Evolutionary conservation across 345 rosid species (phyloP).

Genomic region (Gossypium sturtianum): DNA sequence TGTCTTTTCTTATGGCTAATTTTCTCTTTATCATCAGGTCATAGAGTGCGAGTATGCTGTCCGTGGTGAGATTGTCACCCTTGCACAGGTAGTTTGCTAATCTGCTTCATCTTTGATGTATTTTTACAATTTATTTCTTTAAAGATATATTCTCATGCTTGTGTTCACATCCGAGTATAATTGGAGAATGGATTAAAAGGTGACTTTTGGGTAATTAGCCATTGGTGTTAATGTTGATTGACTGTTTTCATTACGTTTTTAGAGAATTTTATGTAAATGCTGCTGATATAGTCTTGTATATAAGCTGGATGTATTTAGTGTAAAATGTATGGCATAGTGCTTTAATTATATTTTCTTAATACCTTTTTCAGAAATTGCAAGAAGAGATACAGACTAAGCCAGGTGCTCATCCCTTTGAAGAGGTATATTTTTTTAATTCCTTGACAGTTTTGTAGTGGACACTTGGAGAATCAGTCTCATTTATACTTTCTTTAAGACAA

Average conservation of each 20-base stretch:
- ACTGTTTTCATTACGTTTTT: neutral
- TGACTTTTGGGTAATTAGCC: neutral
- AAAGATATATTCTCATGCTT: neutral
- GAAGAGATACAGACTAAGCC: conserved; percentile 67
- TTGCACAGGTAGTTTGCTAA: conserved; percentile 65
- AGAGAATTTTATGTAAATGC: neutral
- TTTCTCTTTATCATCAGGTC: conserved; percentile 39
- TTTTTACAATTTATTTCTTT: neutral
- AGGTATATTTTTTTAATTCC: conserved; percentile 40
- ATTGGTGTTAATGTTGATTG: neutral
- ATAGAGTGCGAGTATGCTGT: conserved; percentile 90
- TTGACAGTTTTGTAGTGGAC: neutral
- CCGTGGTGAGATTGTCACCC: conserved; percentile 88
- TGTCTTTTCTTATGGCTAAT: neutral
- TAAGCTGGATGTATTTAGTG: neutral
- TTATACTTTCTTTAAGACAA: neutral
- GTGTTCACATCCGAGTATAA: neutral
- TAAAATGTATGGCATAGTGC: neutral
- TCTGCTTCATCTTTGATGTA: neutral
- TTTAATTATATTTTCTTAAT: neutral
- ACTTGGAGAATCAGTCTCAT: neutral
- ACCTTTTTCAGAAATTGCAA: conserved; percentile 53
- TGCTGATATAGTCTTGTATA: neutral
- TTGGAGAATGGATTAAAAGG: neutral
- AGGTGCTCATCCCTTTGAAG: conserved; percentile 71